These are phyloP conservation scores for Aspergillus clavatus DNA, from an alignment of 2,329 filamentous ascomycete species.

Conservation along the genomic window DNA sequence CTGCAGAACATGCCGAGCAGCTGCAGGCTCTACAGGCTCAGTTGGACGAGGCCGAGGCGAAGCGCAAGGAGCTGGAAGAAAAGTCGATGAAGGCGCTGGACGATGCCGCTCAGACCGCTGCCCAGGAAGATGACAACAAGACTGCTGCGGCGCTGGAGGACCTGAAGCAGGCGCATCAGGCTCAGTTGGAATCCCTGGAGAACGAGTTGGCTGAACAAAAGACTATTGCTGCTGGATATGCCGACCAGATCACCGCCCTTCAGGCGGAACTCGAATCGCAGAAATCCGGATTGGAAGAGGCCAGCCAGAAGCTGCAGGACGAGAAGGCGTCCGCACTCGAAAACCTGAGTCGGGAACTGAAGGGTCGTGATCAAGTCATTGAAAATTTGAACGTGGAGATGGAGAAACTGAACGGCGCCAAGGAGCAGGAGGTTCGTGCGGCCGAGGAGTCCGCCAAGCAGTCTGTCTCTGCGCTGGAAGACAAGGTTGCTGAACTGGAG, in stretches of 20 bases:
- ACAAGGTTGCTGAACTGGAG: constrained; percentile 34
- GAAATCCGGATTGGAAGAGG: constrained; percentile 25
- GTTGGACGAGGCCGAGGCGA: constrained; percentile 33
- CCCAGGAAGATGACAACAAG: constrained; percentile 34
- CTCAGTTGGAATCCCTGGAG: constrained; percentile 33
- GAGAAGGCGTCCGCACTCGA: constrained; percentile 31
- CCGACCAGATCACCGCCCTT: constrained; percentile 26
- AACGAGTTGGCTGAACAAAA: constrained; percentile 33
- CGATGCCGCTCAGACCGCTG: constrained; percentile 33
- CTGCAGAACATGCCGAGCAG: constrained; percentile 29
- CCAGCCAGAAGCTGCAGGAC: constrained; percentile 21
- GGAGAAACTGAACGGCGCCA: constrained; percentile 30
- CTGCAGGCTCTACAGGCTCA: constrained; percentile 29
- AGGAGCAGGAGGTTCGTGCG: constrained; percentile 33
- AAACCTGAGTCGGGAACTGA: constrained; percentile 30
- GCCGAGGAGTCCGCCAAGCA: constrained; percentile 31
- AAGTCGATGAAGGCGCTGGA: constrained; percentile 36
- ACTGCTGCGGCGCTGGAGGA: constrained; percentile 33
- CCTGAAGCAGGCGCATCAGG: constrained; percentile 33
- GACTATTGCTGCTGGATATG: constrained; percentile 24
- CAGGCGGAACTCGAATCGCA: constrained; percentile 31
- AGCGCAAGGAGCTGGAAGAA: constrained; percentile 35
- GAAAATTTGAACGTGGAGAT: constrained; percentile 38
- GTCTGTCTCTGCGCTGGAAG: constrained; percentile 27
- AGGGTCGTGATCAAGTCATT: constrained; percentile 34